Evolutionary conservation across 768 basidiomycete species (phyloP).

Genomic region (Kwoniella pini): DNA sequence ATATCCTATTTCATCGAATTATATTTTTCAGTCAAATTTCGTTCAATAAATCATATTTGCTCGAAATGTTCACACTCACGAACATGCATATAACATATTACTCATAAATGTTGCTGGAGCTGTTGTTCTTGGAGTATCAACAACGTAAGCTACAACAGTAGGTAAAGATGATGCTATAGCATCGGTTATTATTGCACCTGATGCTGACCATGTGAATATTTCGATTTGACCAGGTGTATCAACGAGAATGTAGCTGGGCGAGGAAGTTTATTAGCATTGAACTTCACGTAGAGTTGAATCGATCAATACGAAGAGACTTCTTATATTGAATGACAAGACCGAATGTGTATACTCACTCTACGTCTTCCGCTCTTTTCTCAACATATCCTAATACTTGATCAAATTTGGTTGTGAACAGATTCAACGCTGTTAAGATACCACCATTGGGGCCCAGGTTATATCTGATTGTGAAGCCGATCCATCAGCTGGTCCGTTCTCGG

Average conservation of each 20-base stretch:
- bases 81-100: slow-evolving; percentile 99
- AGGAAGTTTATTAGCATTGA: not conserved
- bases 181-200: slow-evolving; percentile 97
- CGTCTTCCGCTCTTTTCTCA: slow-evolving; percentile 81
- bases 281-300: not conserved
- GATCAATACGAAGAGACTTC: too few relatives aligned
- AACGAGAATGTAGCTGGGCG: slow-evolving; percentile 80
- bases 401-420: slow-evolving; percentile 97
- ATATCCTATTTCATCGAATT: slow-evolving; percentile 72
- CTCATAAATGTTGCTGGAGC: slow-evolving; percentile 96
- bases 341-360: slow-evolving; percentile 67
- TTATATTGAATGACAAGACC: too few relatives aligned
- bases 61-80: slow-evolving; percentile 59
- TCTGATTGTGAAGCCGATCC: slow-evolving; percentile 56
- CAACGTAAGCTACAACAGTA: slow-evolving; percentile 92
- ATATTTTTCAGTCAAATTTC: too few relatives aligned
- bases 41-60: not conserved
- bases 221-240: slow-evolving; percentile 99
- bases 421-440: slow-evolving; percentile 93
- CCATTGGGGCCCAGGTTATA: slow-evolving; percentile 99
- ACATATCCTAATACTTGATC: slow-evolving; percentile 91
- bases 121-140: slow-evolving; percentile 92
- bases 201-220: slow-evolving; percentile 99
- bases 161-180: slow-evolving; percentile 90
- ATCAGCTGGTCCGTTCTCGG: not conserved